Conservation (phyloP, 1,284 basidiomycete species). For the Ustilago xerochloae region DNA sequence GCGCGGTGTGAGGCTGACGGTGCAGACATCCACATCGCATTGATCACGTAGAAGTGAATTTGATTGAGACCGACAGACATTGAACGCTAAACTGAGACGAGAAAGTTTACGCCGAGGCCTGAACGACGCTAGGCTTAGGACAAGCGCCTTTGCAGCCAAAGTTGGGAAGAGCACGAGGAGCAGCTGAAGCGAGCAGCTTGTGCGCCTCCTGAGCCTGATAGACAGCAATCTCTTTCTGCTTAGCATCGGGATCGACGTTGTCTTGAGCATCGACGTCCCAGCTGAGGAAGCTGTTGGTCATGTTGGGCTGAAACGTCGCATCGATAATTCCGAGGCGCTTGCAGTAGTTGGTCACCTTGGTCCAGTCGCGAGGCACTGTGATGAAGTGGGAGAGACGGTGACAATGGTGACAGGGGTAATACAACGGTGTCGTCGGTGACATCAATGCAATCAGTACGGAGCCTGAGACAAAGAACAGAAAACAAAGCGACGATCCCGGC, state of each 20-base stretch:
- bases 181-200: slow-evolving; percentile 24
- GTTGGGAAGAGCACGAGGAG: slow-evolving; percentile 8
- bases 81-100: neutral
- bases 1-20: no score
- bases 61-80: no score
- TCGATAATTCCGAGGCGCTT: slow-evolving; percentile 69
- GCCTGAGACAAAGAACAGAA: neutral
- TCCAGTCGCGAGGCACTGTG: slow-evolving; percentile 54
- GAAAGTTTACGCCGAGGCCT: slow-evolving; percentile 16
- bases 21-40: no score
- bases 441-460: no score
- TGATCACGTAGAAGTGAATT: no score
- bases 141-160: slow-evolving; percentile 29
- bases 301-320: slow-evolving; percentile 67
- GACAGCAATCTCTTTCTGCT: slow-evolving; percentile 53
- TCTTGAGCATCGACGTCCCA: slow-evolving; percentile 53
- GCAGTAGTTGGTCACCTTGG: slow-evolving; percentile 68
- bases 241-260: slow-evolving; percentile 47
- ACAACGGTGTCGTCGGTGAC: no score
- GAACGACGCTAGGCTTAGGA: slow-evolving; percentile 4
- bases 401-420: no score
- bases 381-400: slow-evolving; percentile 3
- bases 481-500: no score
- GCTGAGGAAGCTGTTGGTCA: slow-evolving; percentile 67
- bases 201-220: slow-evolving; percentile 55